Base-by-base conservation (phyloP, 2,329 filamentous ascomycete species). In the Thelonectria blattea region DNA sequence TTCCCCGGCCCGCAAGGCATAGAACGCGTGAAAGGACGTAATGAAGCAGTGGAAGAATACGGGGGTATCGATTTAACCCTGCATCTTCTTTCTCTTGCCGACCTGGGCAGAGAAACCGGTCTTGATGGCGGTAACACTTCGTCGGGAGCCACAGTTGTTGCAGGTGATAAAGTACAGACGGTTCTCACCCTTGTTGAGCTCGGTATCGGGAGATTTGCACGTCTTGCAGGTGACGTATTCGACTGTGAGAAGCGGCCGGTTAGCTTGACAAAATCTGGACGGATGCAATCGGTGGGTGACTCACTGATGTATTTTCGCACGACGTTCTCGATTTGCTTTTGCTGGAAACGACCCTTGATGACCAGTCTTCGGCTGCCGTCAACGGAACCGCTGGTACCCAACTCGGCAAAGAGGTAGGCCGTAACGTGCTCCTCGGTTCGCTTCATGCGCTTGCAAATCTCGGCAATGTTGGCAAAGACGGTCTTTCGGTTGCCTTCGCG, bases 401-500 rank as follows among this genome's bases (percentile, higher is more conserved):
- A 86, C 80, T 99, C 95, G 68, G 95, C 93, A 80, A 99, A 97
- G 67, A 99, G 81, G 83, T 97, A 98, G 72, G 94, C 90, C 54
- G 93, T 98, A 68, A 99, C 91, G 82, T 97, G 95, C 81, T 99
- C 95, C 75, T 98, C 94, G 65, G 91, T 93, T 78, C 95, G 88
- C 89, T 99, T 99, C 93, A 99, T 98, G 73, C 94, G 89, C 86
- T 97, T 97, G 86, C 93, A 96, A 74, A 99, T 98, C 77, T 99
- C 95, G 76, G 92, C 88, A 75, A 99, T 95, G 83, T 99, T 99
- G 83, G 94, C 95, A 74, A 99, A 99, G 74, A 99, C 97, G 65
- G 95, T 99, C 89, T 96, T 96, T 88, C 97, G 96, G 88, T 99
- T 99, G 78, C 95, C 95, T 93, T 99, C 95, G 82, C 95, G 93